Evolutionary conservation across 371 early-diverging fungal genomes (phyloP).

Genomic region (Coemansia sp.): DNA sequence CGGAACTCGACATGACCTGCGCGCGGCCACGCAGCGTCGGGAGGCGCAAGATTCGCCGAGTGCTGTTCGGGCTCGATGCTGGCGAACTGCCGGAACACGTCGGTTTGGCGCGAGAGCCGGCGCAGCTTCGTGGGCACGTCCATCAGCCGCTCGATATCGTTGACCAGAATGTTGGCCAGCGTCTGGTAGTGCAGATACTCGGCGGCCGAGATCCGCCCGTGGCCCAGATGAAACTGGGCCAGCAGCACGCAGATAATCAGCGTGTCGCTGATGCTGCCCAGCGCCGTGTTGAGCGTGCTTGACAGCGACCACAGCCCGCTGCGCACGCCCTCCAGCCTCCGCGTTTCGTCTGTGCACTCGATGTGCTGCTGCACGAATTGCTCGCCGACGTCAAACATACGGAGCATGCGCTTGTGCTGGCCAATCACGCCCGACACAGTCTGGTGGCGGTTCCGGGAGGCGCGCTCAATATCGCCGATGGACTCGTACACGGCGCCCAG

Average conservation of each 20-base stretch:
- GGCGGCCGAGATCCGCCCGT: constrained; percentile 11
- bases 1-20: constrained; percentile 27
- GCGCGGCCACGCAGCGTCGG: constrained; percentile 24
- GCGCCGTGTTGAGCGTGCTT: constrained; percentile 35
- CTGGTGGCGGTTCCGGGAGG: background rate
- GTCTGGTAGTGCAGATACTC: constrained; percentile 16
- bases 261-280: constrained; percentile 42
- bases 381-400: constrained; percentile 8
- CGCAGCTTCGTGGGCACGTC: constrained; percentile 13
- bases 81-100: constrained; percentile 62
- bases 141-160: constrained; percentile 46
- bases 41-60: constrained; percentile 8
- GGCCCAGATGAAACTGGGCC: constrained; percentile 8
- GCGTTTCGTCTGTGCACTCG: constrained; percentile 53
- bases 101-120: constrained; percentile 22
- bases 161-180: constrained; percentile 13
- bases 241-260: constrained; percentile 14
- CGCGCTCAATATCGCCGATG: background rate
- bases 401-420: constrained; percentile 10
- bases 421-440: background rate
- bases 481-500: constrained; percentile 1
- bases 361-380: constrained; percentile 1
- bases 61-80: constrained; percentile 49
- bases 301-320: constrained; percentile 56
- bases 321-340: constrained; percentile 51